Conservation (phyloP, 1,284 basidiomycete species). For the Ceratobasidium sp. region DNA sequence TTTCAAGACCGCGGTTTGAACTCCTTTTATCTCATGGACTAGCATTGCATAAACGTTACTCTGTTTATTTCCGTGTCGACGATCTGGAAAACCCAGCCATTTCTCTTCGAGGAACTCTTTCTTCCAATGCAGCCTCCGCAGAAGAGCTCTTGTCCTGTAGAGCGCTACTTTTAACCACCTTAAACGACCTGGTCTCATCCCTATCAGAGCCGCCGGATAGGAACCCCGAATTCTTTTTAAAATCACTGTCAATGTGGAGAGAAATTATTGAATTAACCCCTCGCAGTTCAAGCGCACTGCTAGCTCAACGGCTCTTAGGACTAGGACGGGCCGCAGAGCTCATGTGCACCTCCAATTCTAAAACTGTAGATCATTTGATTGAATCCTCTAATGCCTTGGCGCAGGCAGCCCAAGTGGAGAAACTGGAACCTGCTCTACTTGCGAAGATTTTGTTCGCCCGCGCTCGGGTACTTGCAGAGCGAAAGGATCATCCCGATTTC, state of each 20-base stretch:
- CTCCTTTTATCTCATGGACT: neutral
- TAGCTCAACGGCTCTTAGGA: neutral
- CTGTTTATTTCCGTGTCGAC: neutral
- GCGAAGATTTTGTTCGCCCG: slow-evolving; percentile 9
- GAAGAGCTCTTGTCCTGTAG: neutral
- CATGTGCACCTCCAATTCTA: neutral
- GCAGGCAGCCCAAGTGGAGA: neutral
- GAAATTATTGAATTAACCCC: neutral
- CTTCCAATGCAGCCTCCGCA: neutral
- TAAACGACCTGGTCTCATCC: neutral
- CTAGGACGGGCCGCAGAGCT: neutral
- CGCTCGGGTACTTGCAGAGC: neutral
- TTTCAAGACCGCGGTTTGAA: neutral
- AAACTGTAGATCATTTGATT: neutral
- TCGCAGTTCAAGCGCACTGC: no score
- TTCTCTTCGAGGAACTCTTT: neutral
- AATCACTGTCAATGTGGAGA: neutral
- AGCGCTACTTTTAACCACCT: neutral
- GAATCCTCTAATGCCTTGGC: neutral
- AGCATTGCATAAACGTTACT: neutral
- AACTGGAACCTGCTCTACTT: neutral
- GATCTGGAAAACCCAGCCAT: neutral
- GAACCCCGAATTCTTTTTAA: neutral
- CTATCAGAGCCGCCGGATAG: neutral
- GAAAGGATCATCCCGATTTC: neutral